These are phyloP conservation scores for Taxawa tesnikishii DNA, from an alignment of 2,329 filamentous ascomycete genomes.

Conservation along the genomic window DNA sequence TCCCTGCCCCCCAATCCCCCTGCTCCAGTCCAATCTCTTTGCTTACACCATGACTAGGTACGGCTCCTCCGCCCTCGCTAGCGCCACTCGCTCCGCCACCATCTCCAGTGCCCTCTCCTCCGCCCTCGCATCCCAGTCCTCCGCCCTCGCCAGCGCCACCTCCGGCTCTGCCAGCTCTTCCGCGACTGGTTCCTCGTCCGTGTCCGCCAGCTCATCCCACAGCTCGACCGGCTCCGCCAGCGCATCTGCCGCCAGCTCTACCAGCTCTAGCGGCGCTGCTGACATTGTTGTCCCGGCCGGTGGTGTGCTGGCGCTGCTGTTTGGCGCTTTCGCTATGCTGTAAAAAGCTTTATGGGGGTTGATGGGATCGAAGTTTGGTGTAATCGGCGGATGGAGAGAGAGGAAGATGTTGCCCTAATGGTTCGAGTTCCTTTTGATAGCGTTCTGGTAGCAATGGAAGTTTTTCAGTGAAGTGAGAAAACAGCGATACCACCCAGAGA, in stretches of 20 bases:
- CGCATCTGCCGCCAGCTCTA: not conserved
- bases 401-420: not conserved
- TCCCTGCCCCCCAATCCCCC: no score
- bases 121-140: not conserved
- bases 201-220: no score
- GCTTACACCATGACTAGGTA: constrained; percentile 2
- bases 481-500: not conserved
- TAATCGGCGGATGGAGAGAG: no score
- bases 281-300: constrained; percentile 5
- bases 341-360: no score
- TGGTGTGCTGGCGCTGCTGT: constrained; percentile 5
- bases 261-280: constrained; percentile 5
- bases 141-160: not conserved
- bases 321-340: constrained; percentile 8
- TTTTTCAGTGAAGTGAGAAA: not conserved
- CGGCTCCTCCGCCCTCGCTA: constrained; percentile 2
- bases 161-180: not conserved
- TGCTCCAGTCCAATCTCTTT: no score
- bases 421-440: not conserved
- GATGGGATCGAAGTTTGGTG: no score
- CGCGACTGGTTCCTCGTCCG: no score
- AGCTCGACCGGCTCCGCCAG: not conserved
- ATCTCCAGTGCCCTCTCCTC: constrained; percentile 2
- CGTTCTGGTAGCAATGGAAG: not conserved
- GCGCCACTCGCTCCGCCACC: constrained; percentile 1